Base-by-base conservation (phyloP, 202 grass and related monocot genomes). In the Panicum virgatum region DNA sequence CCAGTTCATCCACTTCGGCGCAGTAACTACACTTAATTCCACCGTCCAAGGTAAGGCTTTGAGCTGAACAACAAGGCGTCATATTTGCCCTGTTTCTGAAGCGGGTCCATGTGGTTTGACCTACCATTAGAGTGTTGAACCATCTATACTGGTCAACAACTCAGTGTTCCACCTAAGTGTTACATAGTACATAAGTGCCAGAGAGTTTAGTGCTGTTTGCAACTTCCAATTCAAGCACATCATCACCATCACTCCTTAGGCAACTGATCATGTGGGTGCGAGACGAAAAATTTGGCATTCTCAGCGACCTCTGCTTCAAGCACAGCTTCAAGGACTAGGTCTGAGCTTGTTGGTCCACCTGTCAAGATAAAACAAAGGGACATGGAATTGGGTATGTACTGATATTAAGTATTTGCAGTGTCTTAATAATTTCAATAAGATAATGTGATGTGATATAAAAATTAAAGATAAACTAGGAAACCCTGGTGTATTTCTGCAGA, bases 231-330 rank as follows among this genome's bases (percentile, higher is more conserved):
- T 25, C 12, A 68, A 69, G 32, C 22, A 5, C 43, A 18, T 29
- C 23, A 20, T 15, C 66, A 39, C 1, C 16, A 32, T 89, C 69
- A 87, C 3, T 78, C 83, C 61, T 82, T 79, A 52, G 75, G 73
- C 40, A 89, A 51, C 40, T 86, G 80, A 87, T 90, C 85, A 54
- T 85, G 84, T 73, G 72, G 86, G 26, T 88, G 84, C 43, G 89
- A 82, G 26, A 91, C 78, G 20, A 98, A 87, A 7, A 87, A 50
- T 85, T 89, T 93, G 34, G 89, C 85, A 45, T 98, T 91, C 18
- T 86, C 73, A 72, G 90, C 96, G 36, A 98, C 96, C 40, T 95
- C 90, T 0, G 85, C 96, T 82, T 98, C 92, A 73, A 98, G 22
- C 50, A 93, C 76, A 56, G 96, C 92, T 81, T 93, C 87, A 6